Evolutionary conservation across 2,329 filamentous ascomycete species (phyloP).

Genomic region (Ceratocystis eucalypticola): DNA sequence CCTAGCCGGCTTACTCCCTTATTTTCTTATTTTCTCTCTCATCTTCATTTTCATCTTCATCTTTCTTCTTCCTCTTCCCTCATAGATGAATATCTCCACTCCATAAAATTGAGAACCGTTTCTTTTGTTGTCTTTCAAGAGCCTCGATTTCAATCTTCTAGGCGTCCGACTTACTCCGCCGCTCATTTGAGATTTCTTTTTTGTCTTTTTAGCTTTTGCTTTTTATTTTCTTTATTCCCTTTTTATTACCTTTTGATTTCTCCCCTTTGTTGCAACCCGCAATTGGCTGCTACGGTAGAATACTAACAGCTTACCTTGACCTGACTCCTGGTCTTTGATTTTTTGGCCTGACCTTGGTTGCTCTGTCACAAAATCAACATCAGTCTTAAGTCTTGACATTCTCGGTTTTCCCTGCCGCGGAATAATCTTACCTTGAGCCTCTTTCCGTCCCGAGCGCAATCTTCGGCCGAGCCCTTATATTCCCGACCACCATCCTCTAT

Average conservation of each 20-base stretch:
- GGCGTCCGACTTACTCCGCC: slow-evolving; percentile 17
- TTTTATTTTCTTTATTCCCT: not conserved
- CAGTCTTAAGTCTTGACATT: not conserved
- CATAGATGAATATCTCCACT: slow-evolving; percentile 6
- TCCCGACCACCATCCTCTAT: slow-evolving; percentile 10
- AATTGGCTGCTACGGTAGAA: not conserved
- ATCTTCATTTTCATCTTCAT: not conserved
- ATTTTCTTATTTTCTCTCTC: not conserved
- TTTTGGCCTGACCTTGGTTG: not conserved
- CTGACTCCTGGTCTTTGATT: not conserved
- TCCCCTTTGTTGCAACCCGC: not conserved
- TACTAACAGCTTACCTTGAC: not conserved
- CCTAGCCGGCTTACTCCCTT: not conserved
- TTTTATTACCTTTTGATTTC: slow-evolving; percentile 9
- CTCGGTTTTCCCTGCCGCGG: not conserved
- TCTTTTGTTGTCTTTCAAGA: slow-evolving; percentile 7
- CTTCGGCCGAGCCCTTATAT: slow-evolving; percentile 18
- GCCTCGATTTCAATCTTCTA: not conserved
- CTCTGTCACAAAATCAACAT: not conserved
- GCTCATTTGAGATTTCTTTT: slow-evolving; percentile 14
- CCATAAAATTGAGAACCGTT: not conserved
- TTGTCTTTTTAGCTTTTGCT: not conserved
- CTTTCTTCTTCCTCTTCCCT: not conserved
- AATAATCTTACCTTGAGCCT: not conserved
- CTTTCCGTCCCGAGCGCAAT: slow-evolving; percentile 12